phyloP scores from a whole-genome alignment of 78 protist genomes.

The Dictyostelium citrinum region DNA sequence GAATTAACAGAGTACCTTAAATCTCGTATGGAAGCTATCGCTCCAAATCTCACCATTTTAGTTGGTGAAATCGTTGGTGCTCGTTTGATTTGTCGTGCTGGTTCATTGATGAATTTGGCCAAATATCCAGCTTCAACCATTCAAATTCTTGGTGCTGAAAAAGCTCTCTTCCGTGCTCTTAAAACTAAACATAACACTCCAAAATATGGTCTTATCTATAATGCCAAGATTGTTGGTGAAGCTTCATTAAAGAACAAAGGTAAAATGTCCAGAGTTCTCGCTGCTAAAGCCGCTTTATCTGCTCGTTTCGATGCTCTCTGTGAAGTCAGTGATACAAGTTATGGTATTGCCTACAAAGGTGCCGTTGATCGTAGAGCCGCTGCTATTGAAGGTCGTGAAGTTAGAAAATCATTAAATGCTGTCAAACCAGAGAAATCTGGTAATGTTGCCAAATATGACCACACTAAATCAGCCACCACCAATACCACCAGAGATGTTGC shows the following conservation, averaged over 20 bases:
- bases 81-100: slow-evolving; percentile 95
- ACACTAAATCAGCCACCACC: not conserved
- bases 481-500: slow-evolving; percentile 18
- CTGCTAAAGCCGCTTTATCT: slow-evolving; percentile 95
- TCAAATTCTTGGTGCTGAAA: slow-evolving; percentile 98
- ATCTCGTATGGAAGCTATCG: slow-evolving; percentile 92
- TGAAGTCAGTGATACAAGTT: slow-evolving; percentile 82
- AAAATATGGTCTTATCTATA: slow-evolving; percentile 98
- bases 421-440: slow-evolving; percentile 4
- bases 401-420: not conserved
- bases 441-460: slow-evolving; percentile 7
- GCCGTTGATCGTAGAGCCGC: slow-evolving; percentile 88
- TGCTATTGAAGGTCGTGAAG: slow-evolving; percentile 83
- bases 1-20: slow-evolving; percentile 95
- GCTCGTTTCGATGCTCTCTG: slow-evolving; percentile 98
- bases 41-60: slow-evolving; percentile 96
- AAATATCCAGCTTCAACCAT: slow-evolving; percentile 98
- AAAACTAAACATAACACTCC: slow-evolving; percentile 96
- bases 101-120: slow-evolving; percentile 95
- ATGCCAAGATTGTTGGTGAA: slow-evolving; percentile 97
- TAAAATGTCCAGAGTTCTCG: slow-evolving; percentile 96
- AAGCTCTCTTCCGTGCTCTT: slow-evolving; percentile 96
- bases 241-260: slow-evolving; percentile 98
- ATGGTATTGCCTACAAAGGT: slow-evolving; percentile 84
- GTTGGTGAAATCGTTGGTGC: slow-evolving; percentile 98